Evolutionary conservation across 2,329 filamentous ascomycete genomes (phyloP).

Genomic region (Sphaerulina musiva): DNA sequence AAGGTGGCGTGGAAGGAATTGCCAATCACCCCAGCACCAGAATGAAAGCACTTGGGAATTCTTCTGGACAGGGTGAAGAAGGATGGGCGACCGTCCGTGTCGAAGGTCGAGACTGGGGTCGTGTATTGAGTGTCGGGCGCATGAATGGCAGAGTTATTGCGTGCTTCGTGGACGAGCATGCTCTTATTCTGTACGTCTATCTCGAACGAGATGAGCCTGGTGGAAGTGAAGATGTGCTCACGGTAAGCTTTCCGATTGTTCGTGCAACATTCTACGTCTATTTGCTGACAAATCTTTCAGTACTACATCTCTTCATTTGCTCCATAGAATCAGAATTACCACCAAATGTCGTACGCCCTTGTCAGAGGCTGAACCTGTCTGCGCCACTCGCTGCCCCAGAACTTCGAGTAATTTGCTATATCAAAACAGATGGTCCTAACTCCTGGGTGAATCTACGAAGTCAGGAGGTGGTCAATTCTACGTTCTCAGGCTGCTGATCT

Average conservation of each 20-base stretch:
- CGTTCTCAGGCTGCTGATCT: no score
- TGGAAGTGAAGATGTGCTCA: constrained; percentile 67
- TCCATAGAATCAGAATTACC: constrained; percentile 7
- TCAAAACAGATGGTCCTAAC: no score
- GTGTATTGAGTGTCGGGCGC: constrained; percentile 84
- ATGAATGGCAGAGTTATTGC: constrained; percentile 88
- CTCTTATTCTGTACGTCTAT: constrained; percentile 77
- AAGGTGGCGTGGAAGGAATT: constrained; percentile 57
- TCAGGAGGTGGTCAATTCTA: no score
- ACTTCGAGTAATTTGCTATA: no score
- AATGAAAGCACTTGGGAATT: constrained; percentile 56
- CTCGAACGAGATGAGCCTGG: constrained; percentile 64
- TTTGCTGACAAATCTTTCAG: constrained; percentile 32
- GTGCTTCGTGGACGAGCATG: constrained; percentile 75
- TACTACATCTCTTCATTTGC: constrained; percentile 54
- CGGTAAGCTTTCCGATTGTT: constrained; percentile 46
- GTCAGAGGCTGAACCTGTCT: background rate
- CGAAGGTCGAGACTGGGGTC: constrained; percentile 90
- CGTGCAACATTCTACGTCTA: background rate
- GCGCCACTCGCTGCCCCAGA: no score
- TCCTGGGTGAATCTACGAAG: no score
- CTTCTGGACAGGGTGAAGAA: constrained; percentile 62
- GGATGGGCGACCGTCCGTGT: constrained; percentile 85
- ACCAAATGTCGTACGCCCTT: background rate
- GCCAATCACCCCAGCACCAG: constrained; percentile 74